Evolutionary conservation across 768 basidiomycete species (phyloP).

Genomic region (Leccinum longicurvipes): DNA sequence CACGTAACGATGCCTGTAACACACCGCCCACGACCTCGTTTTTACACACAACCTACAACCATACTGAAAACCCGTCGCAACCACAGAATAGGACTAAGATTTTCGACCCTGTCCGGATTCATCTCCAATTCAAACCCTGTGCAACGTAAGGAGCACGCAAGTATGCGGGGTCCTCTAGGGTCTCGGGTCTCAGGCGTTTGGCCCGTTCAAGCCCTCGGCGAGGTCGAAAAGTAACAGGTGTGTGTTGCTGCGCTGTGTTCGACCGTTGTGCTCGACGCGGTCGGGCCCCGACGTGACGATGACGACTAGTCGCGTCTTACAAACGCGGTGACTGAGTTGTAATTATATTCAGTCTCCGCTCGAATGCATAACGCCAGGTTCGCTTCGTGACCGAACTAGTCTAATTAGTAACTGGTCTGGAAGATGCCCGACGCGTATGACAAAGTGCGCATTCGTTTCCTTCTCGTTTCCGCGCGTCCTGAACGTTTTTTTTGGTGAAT

Average conservation of each 20-base stretch:
- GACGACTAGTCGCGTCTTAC: constrained; percentile 5
- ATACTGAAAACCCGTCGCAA: not conserved
- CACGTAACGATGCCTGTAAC: constrained; percentile 11
- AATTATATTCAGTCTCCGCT: constrained; percentile 15
- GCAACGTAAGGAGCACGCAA: not conserved
- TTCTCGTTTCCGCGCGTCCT: not conserved
- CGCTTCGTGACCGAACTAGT: constrained; percentile 5
- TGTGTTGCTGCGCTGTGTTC: no score
- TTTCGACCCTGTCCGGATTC: not conserved
- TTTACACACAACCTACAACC: not conserved
- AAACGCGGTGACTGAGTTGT: constrained; percentile 3
- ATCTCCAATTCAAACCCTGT: not conserved
- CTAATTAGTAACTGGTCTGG: constrained; percentile 13
- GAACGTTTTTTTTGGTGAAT: constrained; percentile 8
- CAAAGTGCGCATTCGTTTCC: not conserved
- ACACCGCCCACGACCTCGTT: constrained; percentile 13
- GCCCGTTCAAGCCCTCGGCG: not conserved
- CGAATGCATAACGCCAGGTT: not conserved
- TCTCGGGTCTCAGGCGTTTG: not conserved
- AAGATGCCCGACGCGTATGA: not conserved
- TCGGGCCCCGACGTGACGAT: no score
- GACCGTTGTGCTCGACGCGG: no score
- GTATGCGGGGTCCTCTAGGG: not conserved
- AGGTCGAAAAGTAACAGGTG: not conserved
- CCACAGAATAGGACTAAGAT: not conserved